These are phyloP conservation scores for Arxiozyma bovina DNA, from an alignment of 1,139 yeast genomes.

Conservation along the genomic window DNA sequence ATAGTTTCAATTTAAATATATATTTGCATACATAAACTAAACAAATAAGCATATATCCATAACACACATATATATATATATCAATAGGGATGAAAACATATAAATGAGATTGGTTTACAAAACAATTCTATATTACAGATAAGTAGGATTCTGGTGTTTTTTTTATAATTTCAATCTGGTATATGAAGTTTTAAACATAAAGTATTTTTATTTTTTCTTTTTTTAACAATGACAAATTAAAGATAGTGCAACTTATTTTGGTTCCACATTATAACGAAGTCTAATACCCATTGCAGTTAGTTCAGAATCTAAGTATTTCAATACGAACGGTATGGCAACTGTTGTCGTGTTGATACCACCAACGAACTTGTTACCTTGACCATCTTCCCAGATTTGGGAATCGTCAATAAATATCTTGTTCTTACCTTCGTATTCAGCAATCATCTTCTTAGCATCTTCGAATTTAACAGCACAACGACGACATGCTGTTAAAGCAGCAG, in stretches of 20 bases:
- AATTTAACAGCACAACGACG: slow-evolving; percentile 79
- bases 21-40: no score
- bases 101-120: neutral
- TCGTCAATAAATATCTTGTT: slow-evolving; percentile 48
- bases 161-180: neutral
- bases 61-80: no score
- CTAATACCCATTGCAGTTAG: slow-evolving; percentile 97
- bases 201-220: neutral
- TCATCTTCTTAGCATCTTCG: slow-evolving; percentile 35
- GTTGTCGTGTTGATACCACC: slow-evolving; percentile 92
- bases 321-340: slow-evolving; percentile 93
- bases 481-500: slow-evolving; percentile 71
- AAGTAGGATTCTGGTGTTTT: neutral
- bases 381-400: slow-evolving; percentile 94
- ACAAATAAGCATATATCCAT: neutral
- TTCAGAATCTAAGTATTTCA: slow-evolving; percentile 91
- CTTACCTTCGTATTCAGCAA: slow-evolving; percentile 33
- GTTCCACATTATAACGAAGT: slow-evolving; percentile 75
- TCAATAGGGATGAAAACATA: neutral
- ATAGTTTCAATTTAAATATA: neutral
- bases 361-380: slow-evolving; percentile 79
- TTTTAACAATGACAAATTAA: neutral
- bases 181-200: neutral
- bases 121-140: slow-evolving; percentile 1
- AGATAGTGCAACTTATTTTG: slow-evolving; percentile 32